Evolutionary conservation across 116 monocot species (phyloP).

Genomic region (Zostera marina): DNA sequence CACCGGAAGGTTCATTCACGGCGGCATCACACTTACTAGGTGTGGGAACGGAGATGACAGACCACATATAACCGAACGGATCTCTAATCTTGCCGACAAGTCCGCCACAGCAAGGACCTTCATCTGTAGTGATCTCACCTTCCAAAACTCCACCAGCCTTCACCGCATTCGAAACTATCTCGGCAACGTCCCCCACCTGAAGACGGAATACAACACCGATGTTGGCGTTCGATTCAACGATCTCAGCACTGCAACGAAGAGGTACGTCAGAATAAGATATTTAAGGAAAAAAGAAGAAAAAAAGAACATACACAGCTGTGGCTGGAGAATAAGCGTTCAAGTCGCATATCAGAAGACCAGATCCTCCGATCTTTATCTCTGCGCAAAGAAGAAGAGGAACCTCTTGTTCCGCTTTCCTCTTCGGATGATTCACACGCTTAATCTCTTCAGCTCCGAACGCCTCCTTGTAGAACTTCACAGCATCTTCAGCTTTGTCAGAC

Average conservation of each 20-base stretch:
- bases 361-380: slow-evolving; percentile 34
- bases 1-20: no score
- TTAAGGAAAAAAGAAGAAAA: not conserved
- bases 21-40: not conserved
- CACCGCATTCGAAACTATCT: slow-evolving; percentile 15
- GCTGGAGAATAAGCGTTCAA: slow-evolving; percentile 13
- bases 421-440: slow-evolving; percentile 20
- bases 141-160: slow-evolving; percentile 28
- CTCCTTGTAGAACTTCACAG: slow-evolving; percentile 53
- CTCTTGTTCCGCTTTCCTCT: slow-evolving; percentile 58
- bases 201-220: not conserved
- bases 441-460: slow-evolving; percentile 61
- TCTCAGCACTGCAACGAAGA: not conserved
- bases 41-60: not conserved
- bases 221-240: not conserved
- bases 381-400: slow-evolving; percentile 25
- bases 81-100: not conserved
- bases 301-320: not conserved
- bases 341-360: slow-evolving; percentile 29
- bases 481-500: slow-evolving; percentile 37
- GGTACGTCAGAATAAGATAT: not conserved
- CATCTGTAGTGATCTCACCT: slow-evolving; percentile 8
- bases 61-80: slow-evolving; percentile 1
- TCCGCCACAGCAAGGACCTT: not conserved
- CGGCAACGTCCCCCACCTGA: slow-evolving; percentile 7